These are phyloP conservation scores for Aquilaria sinensis DNA, from an alignment of 345 rosid genomes.

Conservation along the genomic window DNA sequence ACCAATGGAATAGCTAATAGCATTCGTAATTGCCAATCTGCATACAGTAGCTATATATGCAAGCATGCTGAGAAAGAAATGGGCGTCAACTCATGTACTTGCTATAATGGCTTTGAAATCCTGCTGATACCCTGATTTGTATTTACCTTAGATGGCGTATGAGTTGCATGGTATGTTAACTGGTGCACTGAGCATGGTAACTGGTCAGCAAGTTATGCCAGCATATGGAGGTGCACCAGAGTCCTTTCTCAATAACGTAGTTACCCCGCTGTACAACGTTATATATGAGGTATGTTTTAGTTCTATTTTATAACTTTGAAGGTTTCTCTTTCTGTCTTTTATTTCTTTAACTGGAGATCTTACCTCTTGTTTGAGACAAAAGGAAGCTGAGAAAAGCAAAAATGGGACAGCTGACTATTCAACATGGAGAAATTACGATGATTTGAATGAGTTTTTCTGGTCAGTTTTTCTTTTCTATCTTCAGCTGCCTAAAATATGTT, in stretches of 20 bases:
- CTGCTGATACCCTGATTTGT: background rate
- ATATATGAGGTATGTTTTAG: constrained; percentile 42
- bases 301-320: constrained; percentile 12
- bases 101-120: background rate
- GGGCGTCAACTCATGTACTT: no score
- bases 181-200: constrained; percentile 38
- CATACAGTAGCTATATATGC: no score
- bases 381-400: constrained; percentile 85
- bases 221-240: constrained; percentile 64
- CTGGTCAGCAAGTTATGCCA: constrained; percentile 56
- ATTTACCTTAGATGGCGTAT: constrained; percentile 67
- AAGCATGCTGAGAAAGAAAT: no score
- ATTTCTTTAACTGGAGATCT: constrained; percentile 3
- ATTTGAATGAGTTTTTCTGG: constrained; percentile 94
- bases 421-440: constrained; percentile 98
- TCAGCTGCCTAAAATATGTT: no score
- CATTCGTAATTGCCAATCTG: no score
- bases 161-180: constrained; percentile 77
- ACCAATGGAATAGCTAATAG: no score
- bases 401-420: constrained; percentile 82
- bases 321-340: constrained; percentile 8
- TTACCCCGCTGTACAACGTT: constrained; percentile 74
- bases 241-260: constrained; percentile 67
- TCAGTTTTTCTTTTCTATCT: constrained; percentile 16
- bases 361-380: constrained; percentile 21